Percentiles rank a stretch among this genome's conserved stretches.
Conservation (phyloP, 2,329 filamentous ascomycete species). For the Elsinoe australis region DNA sequence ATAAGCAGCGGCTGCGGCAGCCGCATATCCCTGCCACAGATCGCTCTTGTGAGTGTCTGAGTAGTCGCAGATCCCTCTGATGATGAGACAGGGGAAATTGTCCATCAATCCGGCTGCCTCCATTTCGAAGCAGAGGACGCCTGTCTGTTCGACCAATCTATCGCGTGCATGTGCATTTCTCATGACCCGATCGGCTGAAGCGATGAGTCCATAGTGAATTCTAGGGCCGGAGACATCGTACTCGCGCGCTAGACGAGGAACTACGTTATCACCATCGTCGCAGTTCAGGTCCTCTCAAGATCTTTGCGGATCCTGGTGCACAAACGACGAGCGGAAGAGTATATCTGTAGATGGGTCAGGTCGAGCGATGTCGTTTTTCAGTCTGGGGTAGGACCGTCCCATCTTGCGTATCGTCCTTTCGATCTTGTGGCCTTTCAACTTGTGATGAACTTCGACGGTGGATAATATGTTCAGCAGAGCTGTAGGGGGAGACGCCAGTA, state of each 20-base stretch:
- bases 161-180: slow-evolving; percentile 15
- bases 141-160: background rate
- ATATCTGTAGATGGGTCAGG: background rate
- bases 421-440: background rate
- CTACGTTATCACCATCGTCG: background rate
- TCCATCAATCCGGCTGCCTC: slow-evolving; percentile 25
- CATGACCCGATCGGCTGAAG: slow-evolving; percentile 18
- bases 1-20: slow-evolving; percentile 22
- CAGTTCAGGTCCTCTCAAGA: background rate
- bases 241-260: background rate
- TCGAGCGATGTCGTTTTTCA: background rate
- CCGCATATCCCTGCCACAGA: slow-evolving; percentile 24
- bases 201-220: slow-evolving; percentile 16
- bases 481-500: background rate
- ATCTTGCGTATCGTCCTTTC: background rate
- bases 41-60: slow-evolving; percentile 25
- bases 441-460: background rate
- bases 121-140: slow-evolving; percentile 25
- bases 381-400: background rate
- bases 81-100: slow-evolving; percentile 23
- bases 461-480: background rate
- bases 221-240: background rate
- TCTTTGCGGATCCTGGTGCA: background rate
- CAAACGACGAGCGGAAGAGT: background rate
- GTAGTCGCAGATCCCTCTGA: slow-evolving; percentile 25